Evolutionary conservation across 2,329 filamentous ascomycete species (phyloP).

Genomic region (Dothideomycetidae sp.): DNA sequence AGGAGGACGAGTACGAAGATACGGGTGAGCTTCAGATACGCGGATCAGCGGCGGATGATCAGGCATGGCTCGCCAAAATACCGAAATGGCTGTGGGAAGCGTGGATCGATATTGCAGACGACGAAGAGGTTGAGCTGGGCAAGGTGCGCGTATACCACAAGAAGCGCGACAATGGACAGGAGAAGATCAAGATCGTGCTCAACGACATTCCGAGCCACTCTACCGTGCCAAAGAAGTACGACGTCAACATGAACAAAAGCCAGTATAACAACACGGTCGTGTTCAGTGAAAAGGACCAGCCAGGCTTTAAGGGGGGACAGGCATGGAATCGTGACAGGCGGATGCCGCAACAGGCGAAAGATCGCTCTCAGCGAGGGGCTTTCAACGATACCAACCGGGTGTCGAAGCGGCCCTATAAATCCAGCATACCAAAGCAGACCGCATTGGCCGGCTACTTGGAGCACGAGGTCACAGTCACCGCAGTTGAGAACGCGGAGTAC

Average conservation of each 20-base stretch:
- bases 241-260: slow-evolving; percentile 53
- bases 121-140: slow-evolving; percentile 69
- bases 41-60: slow-evolving; percentile 11
- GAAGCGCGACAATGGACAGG: slow-evolving; percentile 11
- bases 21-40: slow-evolving; percentile 26
- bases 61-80: slow-evolving; percentile 56
- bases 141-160: slow-evolving; percentile 42
- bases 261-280: slow-evolving; percentile 75
- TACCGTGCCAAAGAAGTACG: slow-evolving; percentile 74
- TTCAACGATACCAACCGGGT: slow-evolving; percentile 14
- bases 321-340: slow-evolving; percentile 15
- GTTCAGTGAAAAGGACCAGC: slow-evolving; percentile 86
- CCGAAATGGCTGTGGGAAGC: slow-evolving; percentile 69
- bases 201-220: slow-evolving; percentile 55
- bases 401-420: slow-evolving; percentile 17
- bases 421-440: slow-evolving; percentile 52
- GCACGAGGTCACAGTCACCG: slow-evolving; percentile 63
- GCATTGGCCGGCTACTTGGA: slow-evolving; percentile 56
- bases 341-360: slow-evolving; percentile 13
- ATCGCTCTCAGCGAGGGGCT: background rate
- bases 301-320: slow-evolving; percentile 45
- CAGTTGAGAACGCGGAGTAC: slow-evolving; percentile 59
- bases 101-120: slow-evolving; percentile 62
- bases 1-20: slow-evolving; percentile 30
- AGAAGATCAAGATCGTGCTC: slow-evolving; percentile 42